phyloP scores from a whole-genome alignment of 139 green algal genomes.

The Chlamydomonas applanata region DNA sequence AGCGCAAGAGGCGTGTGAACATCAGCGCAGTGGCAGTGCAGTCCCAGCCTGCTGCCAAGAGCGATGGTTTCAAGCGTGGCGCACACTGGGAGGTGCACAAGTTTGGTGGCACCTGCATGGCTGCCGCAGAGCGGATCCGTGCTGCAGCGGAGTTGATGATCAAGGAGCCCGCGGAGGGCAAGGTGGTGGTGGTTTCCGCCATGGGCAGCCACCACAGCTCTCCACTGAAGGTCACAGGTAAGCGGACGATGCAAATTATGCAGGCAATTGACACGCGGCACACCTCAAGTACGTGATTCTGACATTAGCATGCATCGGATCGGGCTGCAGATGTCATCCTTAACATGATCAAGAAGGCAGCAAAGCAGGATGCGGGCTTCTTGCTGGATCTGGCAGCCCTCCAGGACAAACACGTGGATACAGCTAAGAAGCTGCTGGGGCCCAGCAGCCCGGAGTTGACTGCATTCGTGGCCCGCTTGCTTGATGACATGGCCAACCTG shows the following conservation, averaged over 20 bases:
- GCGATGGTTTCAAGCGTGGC: conserved; percentile 37
- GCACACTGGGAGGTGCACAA: conserved; percentile 84
- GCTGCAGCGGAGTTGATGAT: conserved; percentile 76
- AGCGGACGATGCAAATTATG: background rate
- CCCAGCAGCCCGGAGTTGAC: conserved; percentile 53
- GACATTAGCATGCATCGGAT: too few relatives aligned
- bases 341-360: conserved; percentile 75
- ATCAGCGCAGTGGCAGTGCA: too few relatives aligned
- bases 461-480: conserved; percentile 72
- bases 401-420: conserved; percentile 88
- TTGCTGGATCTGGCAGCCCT: conserved; percentile 80
- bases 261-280: background rate
- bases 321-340: conserved; percentile 86
- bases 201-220: conserved; percentile 79
- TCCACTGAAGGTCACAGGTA: conserved; percentile 64
- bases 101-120: conserved; percentile 97
- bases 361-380: conserved; percentile 69
- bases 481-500: conserved; percentile 88
- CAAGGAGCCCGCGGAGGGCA: conserved; percentile 47
- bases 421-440: conserved; percentile 81
- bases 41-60: too few relatives aligned
- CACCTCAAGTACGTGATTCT: background rate
- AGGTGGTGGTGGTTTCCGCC: conserved; percentile 78
- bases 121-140: conserved; percentile 77
- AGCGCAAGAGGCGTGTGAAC: too few relatives aligned